Percentiles rank a stretch among this genome's conserved stretches.
These are phyloP conservation scores for Septoria linicola DNA, from an alignment of 2,329 filamentous ascomycete genomes.

Conservation along the genomic window DNA sequence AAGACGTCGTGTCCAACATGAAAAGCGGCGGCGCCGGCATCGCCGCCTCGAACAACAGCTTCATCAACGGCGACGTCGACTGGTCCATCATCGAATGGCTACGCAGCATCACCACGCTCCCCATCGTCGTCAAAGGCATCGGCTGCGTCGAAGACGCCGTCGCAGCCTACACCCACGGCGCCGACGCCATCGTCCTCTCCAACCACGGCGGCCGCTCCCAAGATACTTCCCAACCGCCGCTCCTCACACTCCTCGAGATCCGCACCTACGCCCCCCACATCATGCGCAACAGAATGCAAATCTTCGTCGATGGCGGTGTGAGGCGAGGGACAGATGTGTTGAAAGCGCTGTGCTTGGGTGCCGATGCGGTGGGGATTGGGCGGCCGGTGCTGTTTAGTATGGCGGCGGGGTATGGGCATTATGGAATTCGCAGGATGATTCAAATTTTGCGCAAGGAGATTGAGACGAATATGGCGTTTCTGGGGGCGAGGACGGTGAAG, in stretches of 20 bases:
- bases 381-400: conserved; percentile 56
- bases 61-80: conserved; percentile 30
- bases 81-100: conserved; percentile 30
- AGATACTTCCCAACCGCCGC: conserved; percentile 51
- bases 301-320: conserved; percentile 65
- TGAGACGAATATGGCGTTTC: conserved; percentile 63
- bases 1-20: conserved; percentile 24
- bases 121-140: conserved; percentile 42
- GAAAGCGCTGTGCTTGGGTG: conserved; percentile 65
- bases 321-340: conserved; percentile 65
- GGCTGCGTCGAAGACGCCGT: conserved; percentile 43
- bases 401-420: conserved; percentile 58
- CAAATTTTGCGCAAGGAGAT: conserved; percentile 55
- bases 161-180: conserved; percentile 43
- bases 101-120: conserved; percentile 33
- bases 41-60: conserved; percentile 29
- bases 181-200: conserved; percentile 44
- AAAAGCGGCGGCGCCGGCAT: conserved; percentile 23
- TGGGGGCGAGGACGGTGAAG: conserved; percentile 58
- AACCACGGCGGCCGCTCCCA: conserved; percentile 55
- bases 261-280: conserved; percentile 57
- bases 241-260: conserved; percentile 63
- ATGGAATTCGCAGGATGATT: conserved; percentile 50
- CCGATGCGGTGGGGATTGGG: conserved; percentile 61
- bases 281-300: conserved; percentile 39